A percentile compares a stretch with the other conserved stretches of the same genome.
These are phyloP conservation scores for Apostasia shenzhenica DNA, from an alignment of 106 monocot genomes.

Conservation along the genomic window DNA sequence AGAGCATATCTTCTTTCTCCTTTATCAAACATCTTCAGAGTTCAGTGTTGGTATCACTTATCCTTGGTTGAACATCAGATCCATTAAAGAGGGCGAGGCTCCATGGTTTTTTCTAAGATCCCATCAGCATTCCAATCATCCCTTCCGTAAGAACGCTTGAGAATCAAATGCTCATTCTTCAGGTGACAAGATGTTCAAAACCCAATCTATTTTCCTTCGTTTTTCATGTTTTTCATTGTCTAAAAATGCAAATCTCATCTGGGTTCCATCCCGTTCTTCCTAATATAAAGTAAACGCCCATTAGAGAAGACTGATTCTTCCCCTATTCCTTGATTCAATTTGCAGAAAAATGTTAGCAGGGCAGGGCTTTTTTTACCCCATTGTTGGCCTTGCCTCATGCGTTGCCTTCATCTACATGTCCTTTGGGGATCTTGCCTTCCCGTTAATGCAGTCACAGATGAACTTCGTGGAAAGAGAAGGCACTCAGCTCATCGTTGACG, in stretches of 20 bases:
- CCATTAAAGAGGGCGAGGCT: no score
- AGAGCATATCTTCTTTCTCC: no score
- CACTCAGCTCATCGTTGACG: slow-evolving; percentile 57
- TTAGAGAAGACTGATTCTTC: no score
- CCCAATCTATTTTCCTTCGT: not conserved
- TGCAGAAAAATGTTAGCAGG: slow-evolving; percentile 15
- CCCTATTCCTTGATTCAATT: not conserved
- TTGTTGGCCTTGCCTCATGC: slow-evolving; percentile 43
- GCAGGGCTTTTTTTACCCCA: slow-evolving; percentile 35
- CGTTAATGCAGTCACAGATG: slow-evolving; percentile 21
- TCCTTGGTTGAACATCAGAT: no score
- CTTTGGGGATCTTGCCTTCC: slow-evolving; percentile 28
- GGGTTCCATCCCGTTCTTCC: no score
- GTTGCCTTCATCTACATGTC: slow-evolving; percentile 51
- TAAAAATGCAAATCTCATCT: no score
- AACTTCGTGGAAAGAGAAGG: slow-evolving; percentile 68
- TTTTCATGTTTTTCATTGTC: not conserved
- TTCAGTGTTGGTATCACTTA: no score
- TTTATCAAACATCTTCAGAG: no score
- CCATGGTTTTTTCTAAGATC: not conserved
- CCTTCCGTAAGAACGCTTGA: not conserved
- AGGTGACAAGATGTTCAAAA: not conserved
- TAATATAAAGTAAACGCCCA: not conserved
- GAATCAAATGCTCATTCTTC: slow-evolving; percentile 4
- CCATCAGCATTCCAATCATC: not conserved